phyloP scores from a whole-genome alignment of 176 grass and related monocot species.

The Areca catechu region DNA sequence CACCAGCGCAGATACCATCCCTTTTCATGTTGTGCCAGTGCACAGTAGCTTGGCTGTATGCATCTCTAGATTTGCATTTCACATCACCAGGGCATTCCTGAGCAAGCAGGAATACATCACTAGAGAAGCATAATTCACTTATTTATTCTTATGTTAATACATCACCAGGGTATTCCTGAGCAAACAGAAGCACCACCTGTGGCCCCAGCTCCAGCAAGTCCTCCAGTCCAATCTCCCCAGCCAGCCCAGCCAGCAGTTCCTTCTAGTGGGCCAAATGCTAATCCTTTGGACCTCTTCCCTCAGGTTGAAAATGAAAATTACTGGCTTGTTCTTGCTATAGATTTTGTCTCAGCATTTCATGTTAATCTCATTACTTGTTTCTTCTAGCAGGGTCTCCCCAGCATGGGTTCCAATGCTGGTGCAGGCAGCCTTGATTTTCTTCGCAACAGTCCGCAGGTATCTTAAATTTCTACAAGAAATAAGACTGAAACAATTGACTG shows the following conservation, averaged over 20 bases:
- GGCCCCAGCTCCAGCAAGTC: constrained; percentile 27
- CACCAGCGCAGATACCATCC: too few species aligned
- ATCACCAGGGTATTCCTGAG: constrained; percentile 78
- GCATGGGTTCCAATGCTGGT: constrained; percentile 22
- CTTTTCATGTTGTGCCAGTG: too few species aligned
- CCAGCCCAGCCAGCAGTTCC: constrained; percentile 40
- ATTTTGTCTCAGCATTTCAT: neutral
- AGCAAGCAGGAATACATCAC: too few species aligned
- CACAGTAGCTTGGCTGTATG: too few species aligned
- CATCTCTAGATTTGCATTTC: too few species aligned
- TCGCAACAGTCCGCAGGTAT: constrained; percentile 72
- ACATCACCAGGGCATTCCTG: constrained; percentile 68
- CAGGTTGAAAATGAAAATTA: constrained; percentile 31
- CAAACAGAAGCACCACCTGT: constrained; percentile 48
- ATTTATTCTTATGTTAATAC: constrained; percentile 10
- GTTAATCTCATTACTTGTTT: constrained; percentile 1
- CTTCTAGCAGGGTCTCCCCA: constrained; percentile 49
- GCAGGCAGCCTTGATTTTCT: constrained; percentile 57
- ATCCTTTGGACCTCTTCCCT: constrained; percentile 87
- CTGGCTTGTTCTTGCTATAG: too few species aligned
- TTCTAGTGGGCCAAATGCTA: constrained; percentile 66
- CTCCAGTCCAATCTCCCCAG: constrained; percentile 27
- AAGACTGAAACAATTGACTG: constrained; percentile 9
- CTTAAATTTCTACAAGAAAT: too few species aligned
- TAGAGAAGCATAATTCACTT: too few species aligned